Evolutionary conservation across 345 rosid species (phyloP), one percentile per base, ranked within the genome.

Genomic region (Salix caprea): DNA sequence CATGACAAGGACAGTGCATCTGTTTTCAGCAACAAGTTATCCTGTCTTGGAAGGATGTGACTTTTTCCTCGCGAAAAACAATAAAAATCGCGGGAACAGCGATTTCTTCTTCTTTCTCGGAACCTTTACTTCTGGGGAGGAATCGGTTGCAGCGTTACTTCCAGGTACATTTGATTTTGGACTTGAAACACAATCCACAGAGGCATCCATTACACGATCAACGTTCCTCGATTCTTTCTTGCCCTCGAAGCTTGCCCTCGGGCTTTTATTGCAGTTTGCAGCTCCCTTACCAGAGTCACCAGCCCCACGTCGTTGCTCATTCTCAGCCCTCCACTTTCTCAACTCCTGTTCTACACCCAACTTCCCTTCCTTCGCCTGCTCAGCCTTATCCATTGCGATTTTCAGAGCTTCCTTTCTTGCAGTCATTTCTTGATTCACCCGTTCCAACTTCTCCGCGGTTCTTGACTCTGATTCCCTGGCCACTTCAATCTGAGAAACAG

Each of bases 361-460:
- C 83, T 93, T 95, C 71, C 92, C 92, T 87, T 90, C 92, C 88
- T 93, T 88, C 73, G 99, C 97, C 86, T 84, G 85, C 83, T 95
- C 94, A 23, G 94, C 97, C 79, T 88, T 95, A n/a, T 84, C 92
- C 86, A 86, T 68, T 2, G 97, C 99, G 70, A 70, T 69, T 81
- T 82, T 84, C 50, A 94, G 85, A 14, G 74, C 79, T 70, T 88
- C 90, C 85, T 82, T 93, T 71, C 91, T 88, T 13, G 78, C 76
- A 37, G 82, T 76, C 84, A 91, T 76, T 79, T 90, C 97, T 79
- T 65, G 75, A 54, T 84, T 91, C 65, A 83, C 93, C 81, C 87
- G 90, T 80, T 90, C 94, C 81, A 93, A 61, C 80, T 81, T 87
- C 74, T 86, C 82, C 76, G 86, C 74, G 79, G 87, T 89, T 78